Evolutionary conservation across 805 yeast species (phyloP).

Genomic region (Wickerhamiella azyma): DNA sequence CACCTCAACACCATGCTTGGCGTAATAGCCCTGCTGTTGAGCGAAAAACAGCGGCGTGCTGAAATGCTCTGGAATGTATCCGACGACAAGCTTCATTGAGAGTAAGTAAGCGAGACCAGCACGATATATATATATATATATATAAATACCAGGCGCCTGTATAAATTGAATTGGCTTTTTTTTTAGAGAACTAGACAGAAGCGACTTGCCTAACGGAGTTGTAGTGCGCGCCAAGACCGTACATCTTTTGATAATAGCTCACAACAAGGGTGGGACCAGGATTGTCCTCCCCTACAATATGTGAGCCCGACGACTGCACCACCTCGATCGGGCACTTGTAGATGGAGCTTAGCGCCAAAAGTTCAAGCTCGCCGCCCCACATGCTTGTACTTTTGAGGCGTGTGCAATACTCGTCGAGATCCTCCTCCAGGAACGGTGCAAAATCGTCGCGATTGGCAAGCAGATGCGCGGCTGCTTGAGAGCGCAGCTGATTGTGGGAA

Average conservation of each 20-base stretch:
- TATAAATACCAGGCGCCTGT: too few species aligned
- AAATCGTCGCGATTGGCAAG: conserved; percentile 52
- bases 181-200: background rate
- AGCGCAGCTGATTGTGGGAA: conserved; percentile 43
- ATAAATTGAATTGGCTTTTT: too few species aligned
- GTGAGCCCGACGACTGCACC: conserved; percentile 60
- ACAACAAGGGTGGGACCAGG: conserved; percentile 42
- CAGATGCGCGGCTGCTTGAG: conserved; percentile 53
- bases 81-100: conserved; percentile 33
- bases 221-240: conserved; percentile 90
- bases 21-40: conserved; percentile 40
- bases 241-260: conserved; percentile 73
- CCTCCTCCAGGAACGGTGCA: conserved; percentile 70
- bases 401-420: conserved; percentile 52
- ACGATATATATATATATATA: background rate
- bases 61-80: conserved; percentile 85
- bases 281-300: conserved; percentile 48
- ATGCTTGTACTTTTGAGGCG: conserved; percentile 64
- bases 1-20: conserved; percentile 36
- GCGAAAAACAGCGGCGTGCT: conserved; percentile 79
- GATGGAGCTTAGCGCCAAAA: conserved; percentile 63
- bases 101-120: background rate
- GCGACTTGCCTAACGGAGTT: conserved; percentile 41
- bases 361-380: conserved; percentile 96
- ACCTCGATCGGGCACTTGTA: conserved; percentile 64